Evolutionary conservation across 768 basidiomycete species (phyloP), one percentile per base, ranked within the genome.

Genomic region (Russula ochroleuca): DNA sequence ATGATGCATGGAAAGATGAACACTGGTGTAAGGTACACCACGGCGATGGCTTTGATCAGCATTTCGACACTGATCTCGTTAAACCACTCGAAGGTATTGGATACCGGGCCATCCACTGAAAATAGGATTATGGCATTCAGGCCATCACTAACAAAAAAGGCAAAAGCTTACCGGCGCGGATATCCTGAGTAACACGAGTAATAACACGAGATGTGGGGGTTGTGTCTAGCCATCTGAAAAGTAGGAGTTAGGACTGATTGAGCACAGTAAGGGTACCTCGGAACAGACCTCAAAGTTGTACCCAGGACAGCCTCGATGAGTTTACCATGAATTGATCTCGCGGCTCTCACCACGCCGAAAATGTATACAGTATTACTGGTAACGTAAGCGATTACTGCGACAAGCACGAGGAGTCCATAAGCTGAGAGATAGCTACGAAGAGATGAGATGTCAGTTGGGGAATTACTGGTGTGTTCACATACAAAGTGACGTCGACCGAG

Each of bases 181-280:
- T 85, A 69, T 89, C 87, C 59, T 85, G 82, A 1, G 87, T 88
- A 70, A 83, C 83, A 55, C 87, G 79, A 33, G 85, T 76, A 47
- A 88, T 82, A 56, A 90, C 81, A 5, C 87, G 81, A n/a, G 81
- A 80, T 0, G 77, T 77, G 0, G 81, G 81, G 1, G 79, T 80
- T 8, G 71, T 77, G 64, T 83, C 82, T 10, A 83, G 73, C 78
- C 79, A 83, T 63, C 82, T 79, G 28, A 40, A 62, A 33, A 5
- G 31, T 23, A 25, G 1, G 47, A 13, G 41, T 28, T 8, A 14
- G 45, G 21, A 52, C 51, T 7, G 38, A 31, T 33, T 13, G 15
- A 14, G 31, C 14, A 15, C 11, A 9, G 21, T 28, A 23, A 10
- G 10, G 35, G n/a, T n/a, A n/a, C 15, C 10, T n/a, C 23, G 78